Evolutionary conservation across 2,329 filamentous ascomycete genomes (phyloP).

Genomic region (Colletotrichum horii): DNA sequence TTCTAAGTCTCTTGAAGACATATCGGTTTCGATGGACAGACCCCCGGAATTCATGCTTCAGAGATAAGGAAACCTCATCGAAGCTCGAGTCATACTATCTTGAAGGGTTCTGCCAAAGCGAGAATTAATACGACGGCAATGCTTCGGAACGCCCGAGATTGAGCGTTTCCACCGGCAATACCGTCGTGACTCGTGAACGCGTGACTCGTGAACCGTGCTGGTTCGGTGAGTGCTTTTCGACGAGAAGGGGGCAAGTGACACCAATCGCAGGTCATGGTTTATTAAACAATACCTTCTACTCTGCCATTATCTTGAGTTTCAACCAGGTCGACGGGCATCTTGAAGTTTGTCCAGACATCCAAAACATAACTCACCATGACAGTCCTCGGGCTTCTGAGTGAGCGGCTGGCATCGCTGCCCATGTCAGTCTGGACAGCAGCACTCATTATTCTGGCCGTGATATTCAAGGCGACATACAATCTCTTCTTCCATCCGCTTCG

Average conservation of each 20-base stretch:
- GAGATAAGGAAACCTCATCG: background rate
- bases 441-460: background rate
- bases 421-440: background rate
- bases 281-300: background rate
- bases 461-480: conserved; percentile 26
- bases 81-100: background rate
- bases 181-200: background rate
- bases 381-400: background rate
- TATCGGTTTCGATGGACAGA: background rate
- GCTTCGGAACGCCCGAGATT: background rate
- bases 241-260: background rate
- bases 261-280: background rate
- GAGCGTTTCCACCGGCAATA: background rate
- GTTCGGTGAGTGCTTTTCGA: background rate
- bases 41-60: background rate
- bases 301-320: background rate
- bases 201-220: background rate
- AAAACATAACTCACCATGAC: background rate
- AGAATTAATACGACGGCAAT: background rate
- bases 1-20: background rate
- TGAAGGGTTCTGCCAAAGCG: background rate
- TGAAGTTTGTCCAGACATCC: background rate
- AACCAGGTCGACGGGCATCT: background rate
- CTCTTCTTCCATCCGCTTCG: conserved; percentile 36
- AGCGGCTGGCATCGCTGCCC: background rate